Evolutionary conservation across 805 yeast species (phyloP), one percentile per base, ranked within the genome.

Genomic region (Tetrapisispora fleetii): DNA sequence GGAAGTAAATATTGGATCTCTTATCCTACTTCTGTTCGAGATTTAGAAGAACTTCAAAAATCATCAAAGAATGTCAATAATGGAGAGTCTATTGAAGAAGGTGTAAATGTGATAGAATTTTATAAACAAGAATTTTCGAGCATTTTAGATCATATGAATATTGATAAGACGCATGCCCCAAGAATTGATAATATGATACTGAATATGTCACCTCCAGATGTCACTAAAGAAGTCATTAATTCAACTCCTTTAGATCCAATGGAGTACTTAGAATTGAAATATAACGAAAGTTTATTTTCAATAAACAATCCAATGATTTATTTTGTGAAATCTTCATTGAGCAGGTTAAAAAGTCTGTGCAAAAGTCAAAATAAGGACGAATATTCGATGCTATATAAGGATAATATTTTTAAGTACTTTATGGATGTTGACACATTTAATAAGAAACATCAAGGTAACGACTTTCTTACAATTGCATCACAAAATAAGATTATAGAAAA

Each of bases 301-400:
- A 42, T 67, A 4, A 58, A 64, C n/a, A 57, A 66, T 0, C 71
- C 73, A 3, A 38, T 70, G 19, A 68, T 69, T 0, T 68, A 67
- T 58, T 66, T 75, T 63, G 63, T 68, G 6, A 79, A 79, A 53
- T 76, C 81, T 0, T 73, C 77, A 4, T 59, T 79, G 37, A 60
- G 74, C 13, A 61, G 82, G 46, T 61, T 78, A 45, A 67, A 62
- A 43, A 70, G 70, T 21, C 58, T 79, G 52, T 75, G 79, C 50
- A 48, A 50, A n/a, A 45, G 53, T 1, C 21, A 46, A 8, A 62
- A 65, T 18, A 48, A 47, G 16, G 40, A 40, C 9, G 46, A 49
- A 14, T 49, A 39, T 27, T 38, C 42, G 30, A 41, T 43, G 14
- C 40, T 49, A 9, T 63, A 62, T 19, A 59, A 56, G 45, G 42